Base-by-base conservation (phyloP, 768 basidiomycete species). In the Suillus bovinus region DNA sequence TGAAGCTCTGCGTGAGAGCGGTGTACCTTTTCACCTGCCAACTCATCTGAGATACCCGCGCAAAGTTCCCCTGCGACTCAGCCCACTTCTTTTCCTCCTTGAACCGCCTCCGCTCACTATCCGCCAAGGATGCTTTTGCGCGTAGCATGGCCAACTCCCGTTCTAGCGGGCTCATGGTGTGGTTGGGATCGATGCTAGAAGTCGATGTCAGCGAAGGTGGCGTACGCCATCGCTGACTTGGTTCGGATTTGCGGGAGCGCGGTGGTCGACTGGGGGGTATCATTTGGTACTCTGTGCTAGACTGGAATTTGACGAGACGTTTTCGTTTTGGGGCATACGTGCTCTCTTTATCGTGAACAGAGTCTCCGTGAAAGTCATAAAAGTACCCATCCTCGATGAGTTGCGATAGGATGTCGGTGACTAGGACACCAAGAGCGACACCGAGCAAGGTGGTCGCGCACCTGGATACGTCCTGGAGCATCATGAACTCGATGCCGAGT, bases 61-160 rank as follows among this genome's bases (percentile, higher is more conserved):
- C 86, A 49, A 78, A 63, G 70, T 94, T 92, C 0, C 91, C 91
- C 71, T 89, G 86, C 22, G 89, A 89, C 42, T 88, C 71, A 0
- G 93, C 93, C 93, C 93, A 94, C 72, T 93, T 91, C 66, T 86
- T 82, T 75, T 94, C 93, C 75, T 94, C 93, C 78, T 87, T 90
- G 77, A 86, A 90, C 60, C 91, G 82, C 44, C 93, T 82, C 22
- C 90, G 84, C 74, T 94, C 91, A 63, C 86, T 91, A 67, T 93
- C 93, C 29, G 93, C 92, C 62, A 92, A 75, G 22, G 90, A 87
- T 9, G 92, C 92, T 31, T 90, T 84, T 53, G 90, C 86, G 54
- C 91, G 83, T 24, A 94, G 81, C 16, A 84, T 79, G 36, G 88
- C 87, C n/a, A 93, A 82, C 68, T 92, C 89, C 34, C 89, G 84